Conservation (phyloP, 2,329 filamentous ascomycete species). For the Scedosporium minutisporum region DNA sequence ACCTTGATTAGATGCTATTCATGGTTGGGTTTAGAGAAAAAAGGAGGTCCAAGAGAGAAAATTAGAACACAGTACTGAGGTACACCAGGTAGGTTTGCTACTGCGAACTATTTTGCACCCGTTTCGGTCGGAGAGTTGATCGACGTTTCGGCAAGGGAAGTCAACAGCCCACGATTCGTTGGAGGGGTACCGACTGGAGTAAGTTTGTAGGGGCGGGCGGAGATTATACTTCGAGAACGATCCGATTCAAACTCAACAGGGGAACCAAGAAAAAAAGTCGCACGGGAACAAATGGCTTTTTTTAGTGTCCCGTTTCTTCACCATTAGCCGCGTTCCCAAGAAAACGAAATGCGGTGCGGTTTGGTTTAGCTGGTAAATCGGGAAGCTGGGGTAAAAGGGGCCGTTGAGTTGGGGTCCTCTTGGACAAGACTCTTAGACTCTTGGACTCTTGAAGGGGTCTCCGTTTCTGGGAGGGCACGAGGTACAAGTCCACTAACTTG, state of each 20-base stretch:
- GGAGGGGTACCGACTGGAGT: neutral
- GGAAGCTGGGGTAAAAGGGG: too few species aligned
- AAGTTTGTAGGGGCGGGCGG: neutral
- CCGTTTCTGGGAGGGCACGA: neutral
- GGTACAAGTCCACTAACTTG: neutral
- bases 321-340: too few species aligned
- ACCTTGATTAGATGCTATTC: neutral
- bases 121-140: conserved; percentile 1
- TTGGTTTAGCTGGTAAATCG: too few species aligned
- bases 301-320: too few species aligned
- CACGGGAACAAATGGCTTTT: neutral
- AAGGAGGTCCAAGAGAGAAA: neutral
- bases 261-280: neutral
- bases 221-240: neutral
- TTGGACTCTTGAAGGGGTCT: neutral
- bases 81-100: neutral
- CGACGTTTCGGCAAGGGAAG: conserved; percentile 6
- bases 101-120: neutral
- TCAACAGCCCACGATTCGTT: neutral
- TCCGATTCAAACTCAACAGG: neutral
- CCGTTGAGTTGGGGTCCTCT: too few species aligned
- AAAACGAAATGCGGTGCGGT: too few species aligned
- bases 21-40: neutral
- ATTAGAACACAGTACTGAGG: neutral
- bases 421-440: too few species aligned